Percentiles rank a stretch among this genome's conserved stretches.
Evolutionary conservation across 495 filamentous ascomycete genomes (phyloP).

Genomic region (Cudoniella acicularis): DNA sequence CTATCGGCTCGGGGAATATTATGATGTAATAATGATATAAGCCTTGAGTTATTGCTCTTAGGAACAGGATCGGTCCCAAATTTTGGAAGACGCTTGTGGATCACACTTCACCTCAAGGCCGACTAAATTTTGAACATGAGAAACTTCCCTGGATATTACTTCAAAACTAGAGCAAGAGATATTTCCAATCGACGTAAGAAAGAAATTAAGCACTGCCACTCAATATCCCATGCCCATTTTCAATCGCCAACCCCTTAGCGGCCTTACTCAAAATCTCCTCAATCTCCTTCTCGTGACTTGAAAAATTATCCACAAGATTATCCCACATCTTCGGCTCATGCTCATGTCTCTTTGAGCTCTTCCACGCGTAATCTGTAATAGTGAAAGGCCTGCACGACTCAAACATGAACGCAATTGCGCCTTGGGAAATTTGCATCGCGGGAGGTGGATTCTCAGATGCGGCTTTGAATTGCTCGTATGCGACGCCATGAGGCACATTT

Average conservation of each 20-base stretch:
- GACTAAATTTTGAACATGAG: too few relatives aligned
- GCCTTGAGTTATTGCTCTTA: too few relatives aligned
- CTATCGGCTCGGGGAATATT: too few relatives aligned
- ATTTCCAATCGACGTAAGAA: too few relatives aligned
- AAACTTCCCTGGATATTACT: too few relatives aligned
- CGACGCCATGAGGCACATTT: constrained; percentile 52
- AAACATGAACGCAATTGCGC: constrained; percentile 53
- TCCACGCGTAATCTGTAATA: constrained; percentile 49
- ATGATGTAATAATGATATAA: too few relatives aligned
- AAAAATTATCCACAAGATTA: constrained; percentile 47
- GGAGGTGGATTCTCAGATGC: constrained; percentile 33
- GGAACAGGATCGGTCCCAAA: too few relatives aligned
- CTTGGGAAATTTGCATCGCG: constrained; percentile 41
- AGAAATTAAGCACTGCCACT: background rate
- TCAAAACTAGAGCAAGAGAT: too few relatives aligned
- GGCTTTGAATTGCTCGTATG: constrained; percentile 2
- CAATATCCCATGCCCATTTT: background rate
- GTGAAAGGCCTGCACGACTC: constrained; percentile 34
- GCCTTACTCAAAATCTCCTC: background rate
- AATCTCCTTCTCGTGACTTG: constrained; percentile 21
- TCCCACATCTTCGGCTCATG: constrained; percentile 55
- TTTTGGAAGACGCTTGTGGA: too few relatives aligned
- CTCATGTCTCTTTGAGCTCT: constrained; percentile 47
- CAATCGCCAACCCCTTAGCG: background rate
- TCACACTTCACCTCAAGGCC: too few relatives aligned